phyloP scores from a whole-genome alignment of 108 stramenopile species.

The Mediolabrus comicus region DNA sequence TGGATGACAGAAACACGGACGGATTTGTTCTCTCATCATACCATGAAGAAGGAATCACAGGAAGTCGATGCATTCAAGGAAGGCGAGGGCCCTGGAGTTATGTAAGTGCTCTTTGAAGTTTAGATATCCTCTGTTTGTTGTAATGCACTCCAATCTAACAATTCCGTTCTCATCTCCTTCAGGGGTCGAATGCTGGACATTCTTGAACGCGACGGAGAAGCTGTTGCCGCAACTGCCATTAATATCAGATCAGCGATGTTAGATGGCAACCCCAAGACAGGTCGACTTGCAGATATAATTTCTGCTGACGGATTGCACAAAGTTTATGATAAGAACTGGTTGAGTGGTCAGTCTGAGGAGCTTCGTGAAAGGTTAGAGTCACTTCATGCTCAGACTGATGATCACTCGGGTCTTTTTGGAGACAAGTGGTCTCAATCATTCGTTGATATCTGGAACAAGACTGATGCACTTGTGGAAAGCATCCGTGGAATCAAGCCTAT shows the following conservation, averaged over 20 bases:
- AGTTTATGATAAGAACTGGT: constrained; percentile 29
- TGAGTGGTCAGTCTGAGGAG: constrained; percentile 21
- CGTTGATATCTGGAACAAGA: constrained; percentile 33
- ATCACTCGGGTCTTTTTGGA: constrained; percentile 35
- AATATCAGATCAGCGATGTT: constrained; percentile 20
- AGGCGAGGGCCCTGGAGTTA: constrained; percentile 34
- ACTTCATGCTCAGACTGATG: constrained; percentile 15
- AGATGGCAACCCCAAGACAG: constrained; percentile 30
- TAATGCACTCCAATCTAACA: background rate
- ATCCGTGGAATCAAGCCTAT: constrained; percentile 4
- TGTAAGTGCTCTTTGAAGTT: background rate
- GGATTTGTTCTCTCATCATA: constrained; percentile 37
- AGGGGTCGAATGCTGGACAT: constrained; percentile 41
- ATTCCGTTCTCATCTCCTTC: background rate
- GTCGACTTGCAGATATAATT: constrained; percentile 29
- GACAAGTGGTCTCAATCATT: constrained; percentile 44
- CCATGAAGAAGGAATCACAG: constrained; percentile 29
- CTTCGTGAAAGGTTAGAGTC: constrained; percentile 13
- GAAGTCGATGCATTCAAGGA: constrained; percentile 42
- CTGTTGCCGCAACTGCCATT: constrained; percentile 29
- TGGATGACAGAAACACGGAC: constrained; percentile 43
- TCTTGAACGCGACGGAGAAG: constrained; percentile 32
- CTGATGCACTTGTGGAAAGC: constrained; percentile 16
- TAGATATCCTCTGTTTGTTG: background rate
- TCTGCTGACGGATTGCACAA: constrained; percentile 19